Evolutionary conservation across 257 asterid genomes (phyloP), one percentile per base, ranked within the genome.

Genomic region (Solanum boliviense): DNA sequence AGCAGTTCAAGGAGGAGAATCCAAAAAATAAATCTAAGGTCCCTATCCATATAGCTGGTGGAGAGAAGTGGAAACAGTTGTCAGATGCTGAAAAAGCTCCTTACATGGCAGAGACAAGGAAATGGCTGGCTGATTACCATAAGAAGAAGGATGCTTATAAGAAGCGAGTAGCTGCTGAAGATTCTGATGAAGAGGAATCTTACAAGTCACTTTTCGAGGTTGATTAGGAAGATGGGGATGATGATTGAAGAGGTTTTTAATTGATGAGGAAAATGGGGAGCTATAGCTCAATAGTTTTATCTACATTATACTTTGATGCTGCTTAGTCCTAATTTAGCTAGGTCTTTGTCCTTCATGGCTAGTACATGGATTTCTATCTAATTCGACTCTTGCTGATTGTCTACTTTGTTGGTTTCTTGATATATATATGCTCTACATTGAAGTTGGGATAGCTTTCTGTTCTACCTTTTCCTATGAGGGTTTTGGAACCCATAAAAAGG

Each of bases 41-140:
- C 9, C 94, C 90, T 72, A 44, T 91, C 3, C 94, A 98, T 2
- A 96, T 92, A 86, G 98, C 97, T 35, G 98, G 96, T 18, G 98
- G 98, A 48, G 97, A 94, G 87, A 94, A 92, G 87, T 95, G 98
- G 98, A 95, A 94, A 71, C 92, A 94, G n/a, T 1, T 95, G 86
- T 84, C 98, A 0, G 98, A 94, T 1, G 93, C 94, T 16, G 98
- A 94, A 65, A 94, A 94, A 89, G 97, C 98, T 9, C 98, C 98
- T 0, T 94, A 29, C 88, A 46, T 92, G 32, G 93, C 97, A 5
- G 91, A 94, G 90, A 93, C 98, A 3, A 94, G 93, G 84, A 91
- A 94, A 76, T 87, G 97, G 87, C 94, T 93, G 92, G 93, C 7
- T 0, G 98, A 67, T 25, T 25, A 67, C 73, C 93, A 5, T 95